Base-by-base conservation (phyloP, 2,329 filamentous ascomycete species). In the Aureobasidium sp. region DNA sequence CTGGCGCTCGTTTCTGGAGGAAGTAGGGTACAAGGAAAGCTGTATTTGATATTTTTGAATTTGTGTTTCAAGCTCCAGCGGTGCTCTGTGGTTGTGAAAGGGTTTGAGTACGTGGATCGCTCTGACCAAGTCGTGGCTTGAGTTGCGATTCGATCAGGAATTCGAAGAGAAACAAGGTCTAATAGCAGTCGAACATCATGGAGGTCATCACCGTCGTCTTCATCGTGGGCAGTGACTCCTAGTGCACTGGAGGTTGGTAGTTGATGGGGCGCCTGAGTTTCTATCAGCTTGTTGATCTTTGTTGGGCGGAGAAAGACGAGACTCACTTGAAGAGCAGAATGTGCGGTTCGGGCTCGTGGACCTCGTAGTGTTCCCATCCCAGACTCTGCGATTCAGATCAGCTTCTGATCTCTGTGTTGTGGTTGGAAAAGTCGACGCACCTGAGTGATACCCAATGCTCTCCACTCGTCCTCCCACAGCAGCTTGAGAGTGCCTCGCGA, bases 301-400 rank as follows among this genome's bases (percentile, higher is more conserved):
- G 7, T 2, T 34, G 52, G 3, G 25, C 2, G 20, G 3, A 7
- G n/a, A 2, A 20, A 7, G n/a, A 15, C 39, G 34, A 29, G 64
- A 81, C 89, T 76, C 79, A 97, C 93, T 99, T 99, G 84, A 99
- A 99, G 36, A 99, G 84, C 61, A 99, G 84, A 71, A 99, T 99
- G 76, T 99, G 94, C 67, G 94, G 94, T 79, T 99, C 94, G 47
- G 94, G 94, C 76, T 97, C 94, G 76, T 99, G 94, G 61, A 99
- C 94, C 77, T 99, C 94, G 74, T 99, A 99, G 76, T 99, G 94
- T 75, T 97, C 93, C 94, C 94, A 99, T 63, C 94, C 94, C 71
- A 99, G 81, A 80, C 93, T 97, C 92, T 97, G 73, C 11, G 9
- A 20, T 17, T 8, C 8, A 1, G 14, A 17, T 62, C 31, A 48